Evolutionary conservation across 2,329 filamentous ascomycete species (phyloP).

Genomic region (Corniculantispora saksenae): DNA sequence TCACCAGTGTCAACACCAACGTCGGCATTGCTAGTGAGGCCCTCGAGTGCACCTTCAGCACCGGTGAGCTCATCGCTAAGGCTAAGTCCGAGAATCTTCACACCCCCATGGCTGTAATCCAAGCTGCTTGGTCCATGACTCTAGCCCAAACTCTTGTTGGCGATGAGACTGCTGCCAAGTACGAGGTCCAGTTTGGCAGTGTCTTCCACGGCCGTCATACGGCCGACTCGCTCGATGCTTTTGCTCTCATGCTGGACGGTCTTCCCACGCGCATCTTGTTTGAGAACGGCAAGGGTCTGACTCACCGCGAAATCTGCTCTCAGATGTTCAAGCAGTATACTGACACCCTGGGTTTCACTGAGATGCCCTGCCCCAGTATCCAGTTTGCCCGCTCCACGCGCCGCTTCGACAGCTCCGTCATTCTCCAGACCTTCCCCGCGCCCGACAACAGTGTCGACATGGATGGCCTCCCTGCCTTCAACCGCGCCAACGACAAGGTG

Average conservation of each 20-base stretch:
- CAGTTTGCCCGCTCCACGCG: conserved; percentile 14
- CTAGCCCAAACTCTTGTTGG: conserved; percentile 18
- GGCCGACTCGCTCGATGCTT: conserved; percentile 14
- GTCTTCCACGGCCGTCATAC: conserved; percentile 20
- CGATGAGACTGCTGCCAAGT: neutral
- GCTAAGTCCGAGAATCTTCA: conserved; percentile 15
- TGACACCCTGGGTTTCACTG: conserved; percentile 16
- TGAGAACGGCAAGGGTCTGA: neutral
- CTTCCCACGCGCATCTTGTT: conserved; percentile 15
- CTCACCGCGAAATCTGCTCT: conserved; percentile 18
- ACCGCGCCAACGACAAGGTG: conserved; percentile 14
- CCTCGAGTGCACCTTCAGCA: conserved; percentile 15
- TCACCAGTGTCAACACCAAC: conserved; percentile 6
- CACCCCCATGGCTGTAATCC: conserved; percentile 15
- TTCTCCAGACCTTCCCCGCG: conserved; percentile 16
- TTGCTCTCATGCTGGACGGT: conserved; percentile 20
- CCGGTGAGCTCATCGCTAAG: conserved; percentile 13
- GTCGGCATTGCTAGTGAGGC: conserved; percentile 16
- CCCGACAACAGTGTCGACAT: neutral
- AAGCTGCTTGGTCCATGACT: conserved; percentile 22
- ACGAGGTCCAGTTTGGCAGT: conserved; percentile 22
- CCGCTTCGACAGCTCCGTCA: conserved; percentile 18
- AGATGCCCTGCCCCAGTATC: conserved; percentile 21
- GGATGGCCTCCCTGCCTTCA: conserved; percentile 17
- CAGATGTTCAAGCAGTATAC: conserved; percentile 18